These are phyloP conservation scores for Cunninghamia lanceolata DNA, from an alignment of 75 land plant species.

Conservation along the genomic window DNA sequence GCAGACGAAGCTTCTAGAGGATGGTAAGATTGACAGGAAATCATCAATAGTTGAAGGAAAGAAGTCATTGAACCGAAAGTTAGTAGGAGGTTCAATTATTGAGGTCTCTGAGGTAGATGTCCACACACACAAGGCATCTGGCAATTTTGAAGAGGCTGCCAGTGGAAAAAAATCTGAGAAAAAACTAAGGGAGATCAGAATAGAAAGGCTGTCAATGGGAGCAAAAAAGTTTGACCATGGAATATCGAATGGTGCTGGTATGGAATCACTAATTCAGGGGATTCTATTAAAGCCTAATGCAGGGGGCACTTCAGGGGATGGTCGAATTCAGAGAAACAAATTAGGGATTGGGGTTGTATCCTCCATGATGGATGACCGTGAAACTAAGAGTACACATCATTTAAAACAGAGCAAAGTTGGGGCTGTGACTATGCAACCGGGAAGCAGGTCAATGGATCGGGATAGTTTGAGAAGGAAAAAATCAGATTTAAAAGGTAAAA, in stretches of 20 bases:
- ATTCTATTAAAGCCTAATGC: conserved; percentile 1
- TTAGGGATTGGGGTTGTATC: neutral
- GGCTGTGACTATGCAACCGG: neutral
- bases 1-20: neutral
- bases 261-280: neutral
- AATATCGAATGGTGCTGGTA: neutral
- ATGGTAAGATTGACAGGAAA: neutral
- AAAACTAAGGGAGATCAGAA: neutral
- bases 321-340: neutral
- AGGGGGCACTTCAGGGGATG: neutral
- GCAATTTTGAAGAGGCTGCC: neutral
- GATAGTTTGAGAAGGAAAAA: neutral
- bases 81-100: neutral
- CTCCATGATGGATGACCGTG: neutral
- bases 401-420: neutral
- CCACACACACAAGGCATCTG: neutral
- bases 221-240: neutral
- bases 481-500: neutral
- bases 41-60: neutral
- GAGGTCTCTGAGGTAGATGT: neutral
- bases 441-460: neutral
- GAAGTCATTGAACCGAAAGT: neutral
- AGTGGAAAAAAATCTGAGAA: conserved; percentile 4
- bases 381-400: neutral
- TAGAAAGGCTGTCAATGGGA: neutral